A percentile compares a stretch with the other conserved stretches of the same genome.
Evolutionary conservation across 768 basidiomycete genomes (phyloP).

Genomic region (Exsudoporus frostii): DNA sequence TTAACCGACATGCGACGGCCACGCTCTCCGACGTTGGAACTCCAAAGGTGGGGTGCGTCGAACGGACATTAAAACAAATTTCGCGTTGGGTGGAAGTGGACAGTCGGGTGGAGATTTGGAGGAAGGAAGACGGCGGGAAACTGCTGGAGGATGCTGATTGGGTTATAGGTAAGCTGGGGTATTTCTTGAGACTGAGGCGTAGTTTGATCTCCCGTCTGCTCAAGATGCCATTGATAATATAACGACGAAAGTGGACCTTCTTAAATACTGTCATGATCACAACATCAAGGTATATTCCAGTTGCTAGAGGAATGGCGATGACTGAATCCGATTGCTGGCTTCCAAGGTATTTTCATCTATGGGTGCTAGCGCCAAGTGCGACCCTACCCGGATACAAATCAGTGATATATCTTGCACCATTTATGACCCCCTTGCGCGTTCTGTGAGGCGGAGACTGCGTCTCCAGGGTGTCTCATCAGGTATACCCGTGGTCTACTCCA

Average conservation of each 20-base stretch:
- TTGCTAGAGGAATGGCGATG: neutral
- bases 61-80: conserved; percentile 63
- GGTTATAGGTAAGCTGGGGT: conserved; percentile 71
- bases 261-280: conserved; percentile 82
- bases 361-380: conserved; percentile 93
- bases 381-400: conserved; percentile 94
- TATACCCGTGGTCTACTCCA: conserved; percentile 92
- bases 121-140: conserved; percentile 69
- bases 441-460: conserved; percentile 77
- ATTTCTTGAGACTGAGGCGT: neutral
- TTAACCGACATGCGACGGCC: conserved; percentile 94
- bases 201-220: conserved; percentile 5
- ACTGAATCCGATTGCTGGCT: neutral
- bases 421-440: conserved; percentile 92
- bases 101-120: conserved; percentile 79
- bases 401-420: conserved; percentile 89
- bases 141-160: conserved; percentile 86
- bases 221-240: conserved; percentile 97
- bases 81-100: conserved; percentile 90
- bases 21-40: conserved; percentile 87
- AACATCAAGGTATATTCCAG: conserved; percentile 61
- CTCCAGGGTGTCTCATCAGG: conserved; percentile 57
- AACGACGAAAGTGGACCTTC: conserved; percentile 90
- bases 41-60: conserved; percentile 82
- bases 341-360: conserved; percentile 92